These are phyloP conservation scores for Aspergillus proliferans DNA, from an alignment of 2,329 filamentous ascomycete species.

Conservation along the genomic window DNA sequence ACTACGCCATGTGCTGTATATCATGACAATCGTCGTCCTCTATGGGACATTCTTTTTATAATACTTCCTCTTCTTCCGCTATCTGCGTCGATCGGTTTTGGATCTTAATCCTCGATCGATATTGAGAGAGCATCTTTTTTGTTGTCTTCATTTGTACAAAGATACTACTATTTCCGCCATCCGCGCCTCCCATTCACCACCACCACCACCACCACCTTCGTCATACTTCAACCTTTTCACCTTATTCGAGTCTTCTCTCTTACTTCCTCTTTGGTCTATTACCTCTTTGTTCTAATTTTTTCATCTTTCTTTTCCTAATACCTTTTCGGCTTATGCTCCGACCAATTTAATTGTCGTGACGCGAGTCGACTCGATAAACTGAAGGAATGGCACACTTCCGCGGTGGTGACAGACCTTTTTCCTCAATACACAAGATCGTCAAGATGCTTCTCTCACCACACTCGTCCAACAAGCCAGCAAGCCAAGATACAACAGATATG, in stretches of 20 bases:
- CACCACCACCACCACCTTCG: background rate
- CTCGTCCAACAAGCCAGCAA: slow-evolving; percentile 27
- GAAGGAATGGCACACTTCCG: slow-evolving; percentile 28
- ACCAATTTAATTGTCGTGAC: slow-evolving; percentile 5
- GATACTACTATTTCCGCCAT: slow-evolving; percentile 3
- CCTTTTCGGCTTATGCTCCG: slow-evolving; percentile 2
- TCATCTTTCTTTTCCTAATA: background rate
- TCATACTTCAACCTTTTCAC: background rate
- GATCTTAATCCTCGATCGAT: slow-evolving; percentile 19
- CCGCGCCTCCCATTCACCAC: background rate
- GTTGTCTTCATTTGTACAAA: background rate
- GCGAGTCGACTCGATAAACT: background rate
- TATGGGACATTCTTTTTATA: slow-evolving; percentile 23
- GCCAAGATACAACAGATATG: slow-evolving; percentile 55
- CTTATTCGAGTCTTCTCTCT: background rate
- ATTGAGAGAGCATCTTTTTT: slow-evolving; percentile 19
- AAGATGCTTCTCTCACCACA: slow-evolving; percentile 42
- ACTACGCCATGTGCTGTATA: slow-evolving; percentile 31
- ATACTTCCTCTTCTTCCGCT: slow-evolving; percentile 8
- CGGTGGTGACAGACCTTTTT: slow-evolving; percentile 25
- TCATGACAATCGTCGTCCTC: slow-evolving; percentile 39
- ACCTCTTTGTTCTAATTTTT: slow-evolving; percentile 2
- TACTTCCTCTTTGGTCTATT: slow-evolving; percentile 3
- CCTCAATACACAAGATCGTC: slow-evolving; percentile 35
- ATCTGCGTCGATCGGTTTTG: slow-evolving; percentile 22